Evolutionary conservation across 495 filamentous ascomycete genomes (phyloP).

Genomic region (Trichocladium uniseriatum): DNA sequence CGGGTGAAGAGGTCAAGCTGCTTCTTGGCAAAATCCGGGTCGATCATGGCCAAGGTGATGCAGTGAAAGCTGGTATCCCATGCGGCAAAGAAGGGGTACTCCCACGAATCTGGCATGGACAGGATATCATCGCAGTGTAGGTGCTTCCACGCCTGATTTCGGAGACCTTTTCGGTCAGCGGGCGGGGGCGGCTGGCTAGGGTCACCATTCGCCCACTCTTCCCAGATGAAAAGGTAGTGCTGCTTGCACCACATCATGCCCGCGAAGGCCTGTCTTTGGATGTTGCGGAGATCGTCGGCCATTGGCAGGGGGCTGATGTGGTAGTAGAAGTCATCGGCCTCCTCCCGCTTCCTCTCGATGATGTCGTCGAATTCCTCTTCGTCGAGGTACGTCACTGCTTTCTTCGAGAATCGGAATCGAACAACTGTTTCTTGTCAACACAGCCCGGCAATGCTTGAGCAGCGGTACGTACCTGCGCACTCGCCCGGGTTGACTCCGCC

Average conservation of each 20-base stretch:
- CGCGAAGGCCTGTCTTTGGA: conserved; percentile 85
- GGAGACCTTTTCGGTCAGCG: conserved; percentile 63
- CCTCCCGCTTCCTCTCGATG: conserved; percentile 71
- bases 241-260: conserved; percentile 99
- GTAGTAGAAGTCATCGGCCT: conserved; percentile 94
- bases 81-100: conserved; percentile 96
- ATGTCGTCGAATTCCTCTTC: conserved; percentile 89
- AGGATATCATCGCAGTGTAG: conserved; percentile 88
- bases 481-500: conserved; percentile 80
- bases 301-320: conserved; percentile 89
- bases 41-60: conserved; percentile 92
- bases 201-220: conserved; percentile 87
- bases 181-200: conserved; percentile 71
- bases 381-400: conserved; percentile 66
- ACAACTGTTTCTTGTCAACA: conserved; percentile 49
- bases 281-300: conserved; percentile 87
- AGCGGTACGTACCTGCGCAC: conserved; percentile 51
- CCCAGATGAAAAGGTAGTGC: conserved; percentile 93
- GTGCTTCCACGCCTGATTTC: conserved; percentile 87
- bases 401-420: conserved; percentile 76
- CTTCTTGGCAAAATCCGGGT: conserved; percentile 95
- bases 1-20: conserved; percentile 90
- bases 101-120: conserved; percentile 97
- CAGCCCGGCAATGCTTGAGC: too few relatives aligned
- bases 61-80: conserved; percentile 98